Evolutionary conservation across 1,139 yeast species (phyloP), one percentile per base, ranked within the genome.

Genomic region (Taphrina communis): DNA sequence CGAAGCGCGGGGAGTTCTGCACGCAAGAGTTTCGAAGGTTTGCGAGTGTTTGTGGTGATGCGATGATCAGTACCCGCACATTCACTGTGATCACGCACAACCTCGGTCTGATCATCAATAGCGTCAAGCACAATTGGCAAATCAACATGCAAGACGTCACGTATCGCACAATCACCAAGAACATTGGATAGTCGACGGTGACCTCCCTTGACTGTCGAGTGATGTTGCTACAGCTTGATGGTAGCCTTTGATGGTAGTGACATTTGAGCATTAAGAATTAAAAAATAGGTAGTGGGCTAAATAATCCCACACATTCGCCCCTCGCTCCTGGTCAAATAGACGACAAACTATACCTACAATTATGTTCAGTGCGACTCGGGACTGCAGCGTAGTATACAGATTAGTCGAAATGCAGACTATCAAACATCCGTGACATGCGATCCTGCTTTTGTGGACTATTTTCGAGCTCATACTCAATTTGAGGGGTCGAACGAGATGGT

Each of bases 401-500:
- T 56, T 36, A 41, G 38, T 56, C 60, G 25, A 50, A 60, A 8
- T 60, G 65, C n/a, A 51, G 65, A 6, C 48, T 17, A 36, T 60
- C 58, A 50, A 60, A 60, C 57, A 51, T 60, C n/a, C 56, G 56
- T 17, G 65, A 60, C 56, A 60, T 60, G 17, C 65, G 44, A 21
- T 60, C 65, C 38, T 60, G 36, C 39, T 39, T 36, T 14, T 50
- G 35, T 21, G 58, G 51, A 17, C 42, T 17, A 7, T 48, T 9
- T 12, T 50, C 53, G 42, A 58, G 21, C 21, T 58, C 62, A 19
- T 58, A 58, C 31, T 42, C 38, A 19, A 58, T 58, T 31, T 58
- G 62, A 14, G 62, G 62, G 4, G 62, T 58, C 39, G 62, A 58
- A n/a, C 39, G 51, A 9, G 62, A 58, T 5, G 62, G 62, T 35